These are phyloP conservation scores for Penicillium sp. DNA, from an alignment of 2,329 filamentous ascomycete genomes.

Conservation along the genomic window DNA sequence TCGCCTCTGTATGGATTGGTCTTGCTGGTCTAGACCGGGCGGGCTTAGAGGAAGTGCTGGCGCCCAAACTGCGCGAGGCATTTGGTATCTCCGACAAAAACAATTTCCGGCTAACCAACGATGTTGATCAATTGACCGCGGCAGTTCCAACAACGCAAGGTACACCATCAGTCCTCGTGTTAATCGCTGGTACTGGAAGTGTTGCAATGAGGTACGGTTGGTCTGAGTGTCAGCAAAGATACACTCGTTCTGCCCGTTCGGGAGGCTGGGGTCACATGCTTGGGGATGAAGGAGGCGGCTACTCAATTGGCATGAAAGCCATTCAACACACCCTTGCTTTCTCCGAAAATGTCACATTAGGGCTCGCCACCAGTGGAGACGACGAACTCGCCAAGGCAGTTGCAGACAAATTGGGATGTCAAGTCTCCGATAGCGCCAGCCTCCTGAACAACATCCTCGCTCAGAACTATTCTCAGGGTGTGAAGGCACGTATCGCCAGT, in stretches of 20 bases:
- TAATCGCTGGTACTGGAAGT: conserved; percentile 46
- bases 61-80: conserved; percentile 26
- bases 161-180: conserved; percentile 29
- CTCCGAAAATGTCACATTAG: conserved; percentile 28
- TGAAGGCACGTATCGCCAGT: conserved; percentile 20
- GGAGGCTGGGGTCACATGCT: conserved; percentile 47
- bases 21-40: conserved; percentile 43
- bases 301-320: conserved; percentile 39
- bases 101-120: conserved; percentile 35
- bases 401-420: conserved; percentile 14
- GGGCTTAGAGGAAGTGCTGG: conserved; percentile 27
- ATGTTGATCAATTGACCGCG: conserved; percentile 41
- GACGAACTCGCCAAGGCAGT: conserved; percentile 15
- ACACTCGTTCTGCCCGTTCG: conserved; percentile 32
- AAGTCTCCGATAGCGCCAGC: background rate
- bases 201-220: conserved; percentile 41
- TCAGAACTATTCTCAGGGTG: background rate
- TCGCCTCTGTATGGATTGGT: conserved; percentile 40
- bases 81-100: conserved; percentile 26
- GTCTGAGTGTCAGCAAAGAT: conserved; percentile 7
- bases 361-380: background rate
- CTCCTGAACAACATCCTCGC: conserved; percentile 20
- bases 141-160: conserved; percentile 17
- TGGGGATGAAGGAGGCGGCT: conserved; percentile 46
- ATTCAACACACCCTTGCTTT: conserved; percentile 33